A percentile compares a stretch with the other conserved stretches of the same genome.
Evolutionary conservation across 306 rosid genomes (phyloP).

Genomic region (cucumber (Cucumis sativus)): Cucumber_9930_V3 NC_026655.2:19158001-19158500

Average conservation of each 20-base stretch:
- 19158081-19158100: too few relatives aligned
- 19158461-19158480: constrained; percentile 82
- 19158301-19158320: not conserved
- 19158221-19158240: too few relatives aligned
- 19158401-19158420: not conserved
- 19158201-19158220: too few relatives aligned
- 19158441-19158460: constrained; percentile 54
- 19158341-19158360: not conserved
- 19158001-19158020: not conserved
- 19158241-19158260: not conserved
- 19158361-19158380: not conserved
- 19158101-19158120: too few relatives aligned
- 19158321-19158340: not conserved
- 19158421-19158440: not conserved
- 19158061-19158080: too few relatives aligned
- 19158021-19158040: not conserved
- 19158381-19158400: not conserved
- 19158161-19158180: too few relatives aligned
- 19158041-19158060: not conserved
- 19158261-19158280: not conserved
- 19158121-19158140: too few relatives aligned
- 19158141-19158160: too few relatives aligned
- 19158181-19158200: too few relatives aligned
- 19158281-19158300: not conserved
- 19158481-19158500: constrained; percentile 77